Evolutionary conservation across 179 eudicot species (phyloP).

Genomic region (Beta lomatogona): DNA sequence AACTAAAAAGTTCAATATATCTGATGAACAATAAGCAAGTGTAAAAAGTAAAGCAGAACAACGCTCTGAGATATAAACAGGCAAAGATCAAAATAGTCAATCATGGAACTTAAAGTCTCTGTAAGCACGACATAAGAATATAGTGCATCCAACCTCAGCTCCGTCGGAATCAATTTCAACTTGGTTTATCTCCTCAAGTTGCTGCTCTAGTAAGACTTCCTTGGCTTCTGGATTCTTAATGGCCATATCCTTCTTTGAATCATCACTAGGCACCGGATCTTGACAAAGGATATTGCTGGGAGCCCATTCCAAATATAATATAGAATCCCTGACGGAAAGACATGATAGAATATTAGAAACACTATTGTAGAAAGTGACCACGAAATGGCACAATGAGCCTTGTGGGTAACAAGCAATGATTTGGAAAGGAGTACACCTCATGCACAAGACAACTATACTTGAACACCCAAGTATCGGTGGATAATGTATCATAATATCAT

Average conservation of each 20-base stretch:
- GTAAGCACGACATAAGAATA: not conserved
- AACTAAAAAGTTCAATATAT: not conserved
- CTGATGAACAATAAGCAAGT: not conserved
- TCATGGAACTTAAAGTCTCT: not conserved
- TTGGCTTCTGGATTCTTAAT: slow-evolving; percentile 49
- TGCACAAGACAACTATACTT: not conserved
- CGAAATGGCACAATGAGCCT: not conserved
- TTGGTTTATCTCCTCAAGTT: slow-evolving; percentile 42
- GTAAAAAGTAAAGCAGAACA: not conserved
- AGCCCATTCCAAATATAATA: slow-evolving; percentile 80
- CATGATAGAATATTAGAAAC: not conserved
- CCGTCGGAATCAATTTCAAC: slow-evolving; percentile 65
- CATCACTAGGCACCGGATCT: slow-evolving; percentile 26
- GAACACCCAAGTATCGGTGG: too few species aligned
- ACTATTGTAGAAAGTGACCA: not conserved
- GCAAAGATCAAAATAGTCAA: not conserved
- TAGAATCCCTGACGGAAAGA: slow-evolving; percentile 52
- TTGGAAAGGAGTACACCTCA: not conserved
- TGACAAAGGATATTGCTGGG: slow-evolving; percentile 56
- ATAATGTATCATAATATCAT: not conserved
- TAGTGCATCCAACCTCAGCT: slow-evolving; percentile 53
- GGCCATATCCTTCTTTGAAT: slow-evolving; percentile 22
- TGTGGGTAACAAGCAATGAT: not conserved
- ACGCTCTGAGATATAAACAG: not conserved
- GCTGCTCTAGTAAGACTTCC: slow-evolving; percentile 52